phyloP scores from a whole-genome alignment of 1,284 basidiomycete genomes.

The Cryptococcus sp. region DNA sequence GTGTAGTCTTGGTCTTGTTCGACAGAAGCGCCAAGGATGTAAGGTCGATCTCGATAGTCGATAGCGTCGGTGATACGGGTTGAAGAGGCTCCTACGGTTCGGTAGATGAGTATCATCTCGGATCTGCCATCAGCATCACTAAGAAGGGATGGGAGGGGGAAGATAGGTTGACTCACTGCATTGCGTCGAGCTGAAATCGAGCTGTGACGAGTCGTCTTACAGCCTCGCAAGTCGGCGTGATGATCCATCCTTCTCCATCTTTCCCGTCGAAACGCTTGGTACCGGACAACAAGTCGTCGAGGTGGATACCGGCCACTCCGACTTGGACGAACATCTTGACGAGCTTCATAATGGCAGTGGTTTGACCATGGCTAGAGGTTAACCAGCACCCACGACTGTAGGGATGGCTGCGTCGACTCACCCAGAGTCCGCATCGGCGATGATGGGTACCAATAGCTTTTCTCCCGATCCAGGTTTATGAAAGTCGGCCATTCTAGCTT shows the following conservation, averaged over 20 bases:
- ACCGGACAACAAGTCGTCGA: conserved; percentile 15
- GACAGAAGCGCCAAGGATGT: conserved; percentile 66
- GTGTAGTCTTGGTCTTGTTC: conserved; percentile 12
- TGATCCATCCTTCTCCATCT: conserved; percentile 8
- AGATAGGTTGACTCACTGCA: conserved; percentile 8
- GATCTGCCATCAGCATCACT: conserved; percentile 44
- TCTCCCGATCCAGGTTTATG: conserved; percentile 1
- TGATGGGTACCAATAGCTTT: conserved; percentile 10
- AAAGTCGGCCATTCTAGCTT: conserved; percentile 3
- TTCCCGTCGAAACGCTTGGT: conserved; percentile 14
- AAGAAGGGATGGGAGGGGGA: not conserved
- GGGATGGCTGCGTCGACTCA: not conserved
- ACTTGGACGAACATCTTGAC: conserved; percentile 22
- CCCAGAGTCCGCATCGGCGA: conserved; percentile 36
- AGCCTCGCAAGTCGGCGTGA: conserved; percentile 13
- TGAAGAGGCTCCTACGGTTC: conserved; percentile 84
- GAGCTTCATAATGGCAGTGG: conserved; percentile 52
- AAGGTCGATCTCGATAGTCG: conserved; percentile 65
- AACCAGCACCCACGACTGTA: not conserved
- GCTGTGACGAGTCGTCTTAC: conserved; percentile 7
- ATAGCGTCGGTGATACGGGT: conserved; percentile 77
- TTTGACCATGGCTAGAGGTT: conserved; percentile 42
- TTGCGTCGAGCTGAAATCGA: conserved; percentile 16
- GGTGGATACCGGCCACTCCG: conserved; percentile 15
- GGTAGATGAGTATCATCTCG: conserved; percentile 80